phyloP scores from a whole-genome alignment of 495 filamentous ascomycete genomes.

The Hypoxylon trugodes region DNA sequence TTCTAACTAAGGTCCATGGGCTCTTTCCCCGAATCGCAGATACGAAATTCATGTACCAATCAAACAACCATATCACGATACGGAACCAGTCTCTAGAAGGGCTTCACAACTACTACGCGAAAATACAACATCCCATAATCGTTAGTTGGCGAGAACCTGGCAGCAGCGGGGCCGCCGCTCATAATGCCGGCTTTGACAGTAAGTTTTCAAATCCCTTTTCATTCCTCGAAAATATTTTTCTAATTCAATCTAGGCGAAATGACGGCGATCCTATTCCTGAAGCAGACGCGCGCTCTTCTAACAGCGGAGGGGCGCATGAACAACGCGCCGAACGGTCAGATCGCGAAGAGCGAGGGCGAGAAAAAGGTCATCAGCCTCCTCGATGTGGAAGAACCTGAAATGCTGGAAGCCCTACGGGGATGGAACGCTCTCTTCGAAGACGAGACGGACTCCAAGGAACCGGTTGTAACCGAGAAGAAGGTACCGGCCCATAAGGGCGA shows the following conservation, averaged over 20 bases:
- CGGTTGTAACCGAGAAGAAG: background rate
- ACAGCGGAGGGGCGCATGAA: background rate
- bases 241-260: slow-evolving; percentile 53
- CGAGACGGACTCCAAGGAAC: background rate
- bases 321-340: background rate
- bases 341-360: background rate
- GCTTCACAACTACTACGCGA: slow-evolving; percentile 24
- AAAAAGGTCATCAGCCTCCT: slow-evolving; percentile 6
- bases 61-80: slow-evolving; percentile 51
- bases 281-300: slow-evolving; percentile 62
- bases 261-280: slow-evolving; percentile 71
- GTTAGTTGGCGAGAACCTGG: background rate
- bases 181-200: slow-evolving; percentile 81
- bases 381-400: slow-evolving; percentile 12
- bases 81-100: slow-evolving; percentile 56
- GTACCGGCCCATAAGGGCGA: background rate
- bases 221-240: background rate
- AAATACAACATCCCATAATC: slow-evolving; percentile 2
- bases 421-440: slow-evolving; percentile 13
- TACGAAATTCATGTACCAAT: slow-evolving; percentile 78
- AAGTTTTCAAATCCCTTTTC: slow-evolving; percentile 8
- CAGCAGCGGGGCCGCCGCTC: slow-evolving; percentile 44
- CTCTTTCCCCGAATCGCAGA: slow-evolving; percentile 77
- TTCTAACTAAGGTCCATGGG: slow-evolving; percentile 60
- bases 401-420: slow-evolving; percentile 1